Evolutionary conservation across 805 yeast species (phyloP).

Genomic region (Pichia deserticola): DNA sequence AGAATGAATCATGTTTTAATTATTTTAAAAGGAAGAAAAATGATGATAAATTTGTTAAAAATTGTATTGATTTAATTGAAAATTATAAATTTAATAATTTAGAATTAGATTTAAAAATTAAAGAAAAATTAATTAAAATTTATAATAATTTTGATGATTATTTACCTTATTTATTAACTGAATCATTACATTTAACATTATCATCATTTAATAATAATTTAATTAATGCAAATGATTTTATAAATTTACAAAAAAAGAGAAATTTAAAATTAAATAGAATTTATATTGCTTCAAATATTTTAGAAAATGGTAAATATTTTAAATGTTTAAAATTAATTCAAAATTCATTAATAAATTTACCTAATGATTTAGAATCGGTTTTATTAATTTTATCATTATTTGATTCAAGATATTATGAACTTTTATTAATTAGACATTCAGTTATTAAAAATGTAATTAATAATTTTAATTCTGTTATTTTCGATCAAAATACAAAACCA

Average conservation of each 20-base stretch:
- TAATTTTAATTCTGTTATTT: not conserved
- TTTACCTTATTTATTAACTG: conserved; percentile 17
- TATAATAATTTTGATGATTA: conserved; percentile 4
- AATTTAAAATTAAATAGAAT: conserved; percentile 10
- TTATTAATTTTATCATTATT: conserved; percentile 12
- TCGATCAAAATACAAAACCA: not conserved
- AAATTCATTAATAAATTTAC: not conserved
- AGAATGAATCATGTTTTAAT: conserved; percentile 1
- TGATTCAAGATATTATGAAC: conserved; percentile 21
- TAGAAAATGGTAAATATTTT: conserved; percentile 9
- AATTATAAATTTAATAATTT: not conserved
- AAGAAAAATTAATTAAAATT: not conserved
- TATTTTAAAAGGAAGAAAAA: conserved; percentile 1
- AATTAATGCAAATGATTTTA: not conserved
- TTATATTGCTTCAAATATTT: conserved; percentile 15
- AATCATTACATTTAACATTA: conserved; percentile 14
- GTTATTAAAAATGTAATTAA: not conserved
- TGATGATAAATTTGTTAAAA: not conserved
- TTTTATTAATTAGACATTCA: conserved; percentile 7
- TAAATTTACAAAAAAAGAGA: conserved; percentile 7
- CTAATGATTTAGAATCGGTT: conserved; percentile 12
- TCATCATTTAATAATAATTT: not conserved
- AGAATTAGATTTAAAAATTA: not conserved
- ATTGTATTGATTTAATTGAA: not conserved
- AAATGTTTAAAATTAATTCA: not conserved